Percentiles rank a stretch among this genome's conserved stretches.
These are phyloP conservation scores for Acanthamoeba healyi DNA, from an alignment of 208 protist genomes.

Conservation along the genomic window DNA sequence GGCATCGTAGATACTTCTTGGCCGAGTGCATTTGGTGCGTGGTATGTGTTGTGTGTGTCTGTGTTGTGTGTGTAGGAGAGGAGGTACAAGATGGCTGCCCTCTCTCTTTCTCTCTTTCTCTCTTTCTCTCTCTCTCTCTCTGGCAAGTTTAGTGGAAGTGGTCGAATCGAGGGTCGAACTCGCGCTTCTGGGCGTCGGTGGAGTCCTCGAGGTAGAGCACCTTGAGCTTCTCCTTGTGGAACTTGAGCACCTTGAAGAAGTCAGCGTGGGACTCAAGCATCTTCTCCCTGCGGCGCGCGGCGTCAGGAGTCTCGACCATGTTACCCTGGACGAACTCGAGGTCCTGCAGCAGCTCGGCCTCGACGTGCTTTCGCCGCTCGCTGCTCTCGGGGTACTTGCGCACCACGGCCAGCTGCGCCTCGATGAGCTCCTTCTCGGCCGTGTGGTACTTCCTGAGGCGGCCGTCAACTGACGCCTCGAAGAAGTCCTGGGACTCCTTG, in stretches of 20 bases:
- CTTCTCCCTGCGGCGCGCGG: slow-evolving; percentile 28
- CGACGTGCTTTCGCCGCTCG: slow-evolving; percentile 33
- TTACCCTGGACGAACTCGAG: slow-evolving; percentile 63
- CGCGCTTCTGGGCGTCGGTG: slow-evolving; percentile 17
- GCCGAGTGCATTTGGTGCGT: too few relatives aligned
- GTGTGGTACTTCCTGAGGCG: slow-evolving; percentile 61
- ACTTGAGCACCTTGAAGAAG: slow-evolving; percentile 68
- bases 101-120: too few relatives aligned
- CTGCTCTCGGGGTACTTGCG: slow-evolving; percentile 55
- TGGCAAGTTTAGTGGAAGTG: background rate
- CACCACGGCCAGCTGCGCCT: slow-evolving; percentile 32
- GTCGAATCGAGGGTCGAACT: slow-evolving; percentile 54
- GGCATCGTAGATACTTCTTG: too few relatives aligned
- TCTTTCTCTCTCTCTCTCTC: too few relatives aligned
- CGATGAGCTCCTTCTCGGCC: slow-evolving; percentile 41
- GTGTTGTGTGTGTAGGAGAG: too few relatives aligned
- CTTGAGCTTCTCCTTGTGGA: slow-evolving; percentile 72
- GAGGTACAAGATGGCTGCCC: too few relatives aligned
- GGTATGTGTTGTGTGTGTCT: too few relatives aligned
- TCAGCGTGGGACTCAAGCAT: slow-evolving; percentile 57
- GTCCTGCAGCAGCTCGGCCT: slow-evolving; percentile 51
- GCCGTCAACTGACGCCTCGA: slow-evolving; percentile 51
- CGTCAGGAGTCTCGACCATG: slow-evolving; percentile 42
- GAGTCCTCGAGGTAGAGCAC: slow-evolving; percentile 54
- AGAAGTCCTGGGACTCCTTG: slow-evolving; percentile 61